A percentile compares a stretch with the other conserved stretches of the same genome.
Conservation (phyloP, 805 yeast genomes). For the Scheffersomyces spartinae region DNA sequence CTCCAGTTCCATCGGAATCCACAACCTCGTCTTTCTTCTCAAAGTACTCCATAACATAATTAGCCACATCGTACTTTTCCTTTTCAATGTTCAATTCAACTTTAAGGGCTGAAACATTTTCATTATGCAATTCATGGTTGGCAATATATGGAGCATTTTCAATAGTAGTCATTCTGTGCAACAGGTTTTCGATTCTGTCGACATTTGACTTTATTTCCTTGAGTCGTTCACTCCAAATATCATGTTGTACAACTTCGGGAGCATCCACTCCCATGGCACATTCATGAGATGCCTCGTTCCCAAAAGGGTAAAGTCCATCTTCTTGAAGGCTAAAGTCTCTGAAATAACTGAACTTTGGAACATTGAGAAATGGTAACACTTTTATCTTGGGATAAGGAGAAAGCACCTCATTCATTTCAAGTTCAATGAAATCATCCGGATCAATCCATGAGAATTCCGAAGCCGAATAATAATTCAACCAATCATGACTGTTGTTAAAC, state of each 20-base stretch:
- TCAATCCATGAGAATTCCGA: slow-evolving; percentile 56
- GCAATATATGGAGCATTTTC: slow-evolving; percentile 6
- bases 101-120: slow-evolving; percentile 1
- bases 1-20: no score
- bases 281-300: slow-evolving; percentile 48
- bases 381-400: slow-evolving; percentile 31
- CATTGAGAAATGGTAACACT: slow-evolving; percentile 34
- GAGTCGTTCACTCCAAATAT: slow-evolving; percentile 19
- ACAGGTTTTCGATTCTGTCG: slow-evolving; percentile 2
- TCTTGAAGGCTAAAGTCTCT: slow-evolving; percentile 37
- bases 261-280: slow-evolving; percentile 46
- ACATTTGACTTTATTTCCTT: slow-evolving; percentile 7
- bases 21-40: slow-evolving; percentile 1
- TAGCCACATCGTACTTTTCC: neutral
- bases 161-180: slow-evolving; percentile 8
- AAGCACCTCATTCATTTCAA: slow-evolving; percentile 38
- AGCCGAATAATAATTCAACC: no score
- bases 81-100: neutral
- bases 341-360: slow-evolving; percentile 53
- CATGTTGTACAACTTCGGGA: slow-evolving; percentile 45
- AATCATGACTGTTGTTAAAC: no score
- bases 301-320: slow-evolving; percentile 45
- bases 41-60: neutral
- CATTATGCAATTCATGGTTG: slow-evolving; percentile 3
- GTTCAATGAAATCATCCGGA: slow-evolving; percentile 61